Evolutionary conservation across 108 stramenopile genomes (phyloP), one percentile per base, ranked within the genome.

Genomic region (Craspedostauros australis): DNA sequence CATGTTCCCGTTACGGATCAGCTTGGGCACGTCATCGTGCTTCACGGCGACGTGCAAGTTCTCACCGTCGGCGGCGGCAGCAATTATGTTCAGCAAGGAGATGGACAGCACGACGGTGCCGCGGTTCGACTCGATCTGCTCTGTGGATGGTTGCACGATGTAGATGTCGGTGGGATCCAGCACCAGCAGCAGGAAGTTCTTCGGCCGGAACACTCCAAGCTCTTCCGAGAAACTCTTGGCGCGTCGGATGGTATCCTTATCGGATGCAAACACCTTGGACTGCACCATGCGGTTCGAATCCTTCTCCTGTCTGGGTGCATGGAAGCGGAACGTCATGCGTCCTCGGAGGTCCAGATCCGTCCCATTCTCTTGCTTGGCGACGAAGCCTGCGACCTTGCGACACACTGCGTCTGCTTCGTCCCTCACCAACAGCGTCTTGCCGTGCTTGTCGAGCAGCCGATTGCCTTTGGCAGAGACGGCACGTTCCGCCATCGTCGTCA

Each of bases 1-100:
- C 73, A 88, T 70, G 50, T 79, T 84, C 6, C 87, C 87, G 54
- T 82, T 75, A 73, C 84, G 79, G 7, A 71, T 73, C 46, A 70
- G 38, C 7, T 21, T 47, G 33, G 54, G 47, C 21, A 64, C 44
- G 33, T 82, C 68, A 3, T 75, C 48, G 20, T 66, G 46, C 9
- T 71, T 50, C 25, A 89, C 64, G 3, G 84, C 88, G 1, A 89
- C 37, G 53, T 85, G 88, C 49, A 89, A 62, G 60, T 76, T 65
- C 20, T 70, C 61, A 24, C 69, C 74, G 46, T 84, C 88, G 20
- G 60, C 57, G 20, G 76, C 83, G n/a, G 62, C 75, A 12, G 80
- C 84, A 50, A 91, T 80, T 14, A 91, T 64, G 39, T 65, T 69
- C 36, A 78, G 37, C 5, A 86, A 54, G 2, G 82, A 73, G 18